Evolutionary conservation across 176 grass and related monocot species (phyloP).

Genomic region (Carex kokanica): DNA sequence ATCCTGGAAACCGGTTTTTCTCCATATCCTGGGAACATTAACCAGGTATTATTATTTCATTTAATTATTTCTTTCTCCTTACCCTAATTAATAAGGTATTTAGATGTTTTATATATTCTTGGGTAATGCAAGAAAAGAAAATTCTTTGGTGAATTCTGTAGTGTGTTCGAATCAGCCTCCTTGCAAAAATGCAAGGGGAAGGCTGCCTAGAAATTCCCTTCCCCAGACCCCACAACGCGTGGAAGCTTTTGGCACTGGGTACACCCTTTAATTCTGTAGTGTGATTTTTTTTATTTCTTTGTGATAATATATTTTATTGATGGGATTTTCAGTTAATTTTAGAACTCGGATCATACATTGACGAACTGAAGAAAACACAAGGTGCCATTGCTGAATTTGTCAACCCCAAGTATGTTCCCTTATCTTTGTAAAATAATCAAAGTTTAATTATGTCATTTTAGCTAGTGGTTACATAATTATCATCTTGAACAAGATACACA

Average conservation of each 20-base stretch:
- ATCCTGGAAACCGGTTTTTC: slow-evolving; percentile 78
- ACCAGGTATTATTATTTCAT: slow-evolving; percentile 59
- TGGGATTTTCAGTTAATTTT: slow-evolving; percentile 75
- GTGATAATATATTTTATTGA: slow-evolving; percentile 3
- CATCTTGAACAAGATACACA: slow-evolving; percentile 54
- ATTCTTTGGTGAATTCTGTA: neutral
- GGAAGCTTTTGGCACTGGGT: too few relatives aligned
- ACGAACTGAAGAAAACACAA: slow-evolving; percentile 86
- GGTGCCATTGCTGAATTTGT: slow-evolving; percentile 94
- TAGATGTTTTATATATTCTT: neutral
- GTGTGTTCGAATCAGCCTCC: too few relatives aligned
- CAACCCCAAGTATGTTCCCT: slow-evolving; percentile 79
- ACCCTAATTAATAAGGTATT: neutral
- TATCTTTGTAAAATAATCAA: slow-evolving; percentile 19
- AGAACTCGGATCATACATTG: slow-evolving; percentile 76
- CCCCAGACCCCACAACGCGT: too few relatives aligned
- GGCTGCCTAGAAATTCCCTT: too few relatives aligned
- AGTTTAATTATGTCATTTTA: neutral
- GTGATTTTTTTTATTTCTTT: neutral
- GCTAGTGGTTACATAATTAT: neutral
- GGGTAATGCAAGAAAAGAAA: slow-evolving; percentile 2
- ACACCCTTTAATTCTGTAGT: neutral
- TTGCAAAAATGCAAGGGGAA: too few relatives aligned
- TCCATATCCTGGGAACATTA: slow-evolving; percentile 97
- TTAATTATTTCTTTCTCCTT: neutral